Base-by-base conservation (phyloP, 2,329 filamentous ascomycete genomes). In the Aspergillus transmontanensis region DNA sequence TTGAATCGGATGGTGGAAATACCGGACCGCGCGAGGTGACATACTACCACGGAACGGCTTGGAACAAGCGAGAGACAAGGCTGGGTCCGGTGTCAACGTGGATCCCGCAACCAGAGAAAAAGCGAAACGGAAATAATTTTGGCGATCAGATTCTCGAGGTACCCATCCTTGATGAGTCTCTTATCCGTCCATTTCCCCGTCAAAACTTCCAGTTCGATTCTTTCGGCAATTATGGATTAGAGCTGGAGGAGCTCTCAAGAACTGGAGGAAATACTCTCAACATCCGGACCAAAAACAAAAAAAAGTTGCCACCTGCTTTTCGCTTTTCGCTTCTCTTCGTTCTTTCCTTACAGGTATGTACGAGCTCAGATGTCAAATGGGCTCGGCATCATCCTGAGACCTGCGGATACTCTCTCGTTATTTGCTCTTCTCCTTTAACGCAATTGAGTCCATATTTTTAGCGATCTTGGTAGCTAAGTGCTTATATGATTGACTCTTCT, bases 61-160 rank as follows among this genome's bases (percentile, higher is more conserved):
- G 34, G 26, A 59, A 48, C 48, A 39, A 62, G 43, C 60, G 50
- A 56, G 45, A 53, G 36, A 46, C 51, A 45, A 55, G 39, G 50
- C 59, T 61, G 61, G 63, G 63, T 65, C 65, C 59, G 63, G 63
- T 61, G 59, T 62, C 59, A 64, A 57, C 65, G 65, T 67, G 65
- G 65, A 65, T 64, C 65, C 60, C 56, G 32, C 36, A 43, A 36
- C 62, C 48, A 36, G 23, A 34, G 23, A 26, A 50, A 59, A 32
- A 26, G n/a, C 43, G 46, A 39, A 62, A 43, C 30, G 58, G 53
- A 55, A 61, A 61, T 41, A 61, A 61, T 21, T 43, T 54, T 39
- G 55, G 30, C 60, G 60, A 61, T 61, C 60, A 26, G 39, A 34
- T 41, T 55, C 30, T 55, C 51, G 51, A 55, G 34, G 32, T 39